These are phyloP conservation scores for Plantago elongata DNA, from an alignment of 257 asterid species.

Conservation along the genomic window DNA sequence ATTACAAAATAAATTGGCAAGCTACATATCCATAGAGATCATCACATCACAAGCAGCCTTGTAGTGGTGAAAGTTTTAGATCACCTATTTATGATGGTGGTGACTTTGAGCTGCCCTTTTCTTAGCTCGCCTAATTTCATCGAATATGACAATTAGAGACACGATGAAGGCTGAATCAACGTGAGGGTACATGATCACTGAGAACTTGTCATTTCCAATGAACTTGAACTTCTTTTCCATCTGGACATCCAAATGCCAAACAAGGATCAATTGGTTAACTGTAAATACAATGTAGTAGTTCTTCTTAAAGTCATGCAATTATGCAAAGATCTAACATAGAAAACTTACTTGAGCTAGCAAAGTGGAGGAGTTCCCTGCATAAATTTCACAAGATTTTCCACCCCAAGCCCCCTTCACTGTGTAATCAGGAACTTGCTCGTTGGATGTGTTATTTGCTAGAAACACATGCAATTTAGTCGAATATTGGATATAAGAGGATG, in stretches of 20 bases:
- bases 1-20: not conserved
- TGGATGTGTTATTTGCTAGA: conserved; percentile 25
- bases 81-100: not conserved
- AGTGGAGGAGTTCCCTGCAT: conserved; percentile 28
- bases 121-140: conserved; percentile 25
- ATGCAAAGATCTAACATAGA: not conserved
- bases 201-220: conserved; percentile 34
- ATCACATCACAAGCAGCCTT: no score
- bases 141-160: conserved; percentile 37
- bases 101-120: not conserved
- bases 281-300: not conserved
- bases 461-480: conserved; percentile 36
- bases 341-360: conserved; percentile 39
- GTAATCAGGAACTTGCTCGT: conserved; percentile 34
- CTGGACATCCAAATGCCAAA: conserved; percentile 22
- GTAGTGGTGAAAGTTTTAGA: no score
- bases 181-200: conserved; percentile 30
- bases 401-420: conserved; percentile 29
- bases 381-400: conserved; percentile 27
- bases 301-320: not conserved
- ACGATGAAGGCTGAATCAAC: conserved; percentile 38
- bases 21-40: no score
- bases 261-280: not conserved
- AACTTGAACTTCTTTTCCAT: conserved; percentile 37
- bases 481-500: conserved; percentile 29